Evolutionary conservation across 169 alveolate species (phyloP).

Genomic region (Condylostoma magnum): DNA sequence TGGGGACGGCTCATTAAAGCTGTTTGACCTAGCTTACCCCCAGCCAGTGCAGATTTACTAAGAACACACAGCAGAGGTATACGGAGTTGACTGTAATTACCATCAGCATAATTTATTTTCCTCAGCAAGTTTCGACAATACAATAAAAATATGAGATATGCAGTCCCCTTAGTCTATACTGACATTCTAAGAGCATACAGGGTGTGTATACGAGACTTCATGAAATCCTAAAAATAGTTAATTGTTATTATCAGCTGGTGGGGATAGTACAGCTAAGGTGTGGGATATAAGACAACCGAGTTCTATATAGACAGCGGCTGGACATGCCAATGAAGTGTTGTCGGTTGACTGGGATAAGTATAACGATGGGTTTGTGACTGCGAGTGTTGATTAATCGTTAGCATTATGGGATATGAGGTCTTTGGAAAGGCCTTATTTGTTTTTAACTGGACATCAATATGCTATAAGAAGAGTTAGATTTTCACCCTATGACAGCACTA

Average conservation of each 20-base stretch:
- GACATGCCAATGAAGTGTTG: slow-evolving; percentile 52
- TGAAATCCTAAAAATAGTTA: slow-evolving; percentile 57
- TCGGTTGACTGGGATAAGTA: slow-evolving; percentile 67
- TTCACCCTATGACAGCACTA: slow-evolving; percentile 64
- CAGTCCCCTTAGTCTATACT: slow-evolving; percentile 6
- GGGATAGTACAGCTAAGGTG: slow-evolving; percentile 46
- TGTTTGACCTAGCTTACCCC: slow-evolving; percentile 12
- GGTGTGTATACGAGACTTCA: slow-evolving; percentile 40
- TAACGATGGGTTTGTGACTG: slow-evolving; percentile 53
- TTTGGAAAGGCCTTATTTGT: slow-evolving; percentile 35
- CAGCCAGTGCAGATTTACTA: slow-evolving; percentile 26
- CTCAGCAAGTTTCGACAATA: slow-evolving; percentile 43
- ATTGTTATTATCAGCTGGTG: slow-evolving; percentile 41
- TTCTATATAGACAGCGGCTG: slow-evolving; percentile 39
- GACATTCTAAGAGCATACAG: slow-evolving; percentile 36
- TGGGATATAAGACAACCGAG: slow-evolving; percentile 54
- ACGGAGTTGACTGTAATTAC: slow-evolving; percentile 47
- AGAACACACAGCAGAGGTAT: slow-evolving; percentile 46
- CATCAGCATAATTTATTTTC: slow-evolving; percentile 32
- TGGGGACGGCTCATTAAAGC: slow-evolving; percentile 46
- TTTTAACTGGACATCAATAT: slow-evolving; percentile 63
- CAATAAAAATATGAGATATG: slow-evolving; percentile 52
- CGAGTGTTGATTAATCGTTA: slow-evolving; percentile 57
- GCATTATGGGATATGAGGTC: slow-evolving; percentile 56
- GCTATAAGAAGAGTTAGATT: slow-evolving; percentile 63